Base-by-base conservation (phyloP, 2,329 filamentous ascomycete genomes). In the Clathrospora elynae region DNA sequence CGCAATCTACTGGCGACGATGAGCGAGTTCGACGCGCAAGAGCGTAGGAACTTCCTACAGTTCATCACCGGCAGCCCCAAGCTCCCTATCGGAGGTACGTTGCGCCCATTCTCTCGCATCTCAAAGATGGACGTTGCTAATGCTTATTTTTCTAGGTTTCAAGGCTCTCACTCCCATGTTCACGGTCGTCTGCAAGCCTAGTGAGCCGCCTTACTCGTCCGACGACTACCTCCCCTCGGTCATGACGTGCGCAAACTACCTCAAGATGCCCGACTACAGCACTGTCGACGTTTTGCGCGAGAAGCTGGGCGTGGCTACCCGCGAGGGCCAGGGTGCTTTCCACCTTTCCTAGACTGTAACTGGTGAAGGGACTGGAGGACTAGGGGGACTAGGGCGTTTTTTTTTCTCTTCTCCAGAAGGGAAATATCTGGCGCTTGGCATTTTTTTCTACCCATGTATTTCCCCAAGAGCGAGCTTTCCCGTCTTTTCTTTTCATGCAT, bases 241-340 rank as follows among this genome's bases (percentile, higher is more conserved):
- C 69, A 99, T 99, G 95, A 99, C 95, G 8, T 99, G 95, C 70
- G 93, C 96, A 72, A 99, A 99, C 72, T 99, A 99, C 69, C 83
- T 99, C 62, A 99, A 99, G 74, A 80, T 99, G 64, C 93, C 93
- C 13, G 90, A 99, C 71, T 99, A 99, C 73, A 92, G 85, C 55
- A 84, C 76, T 57, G 75, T 95, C 50, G 82, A 88, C 2, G 79
- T 86, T 36, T 83, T 99, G 72, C 85, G 81, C 63, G 81, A 86
- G 67, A 88, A 89, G 69, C 78, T 99, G 39, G 84, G 82, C 53
- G 86, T 86, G 53, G 95, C 93, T 17, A 95, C 96, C 67, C 88
- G 84, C 70, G 95, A 99, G 75, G 93, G 93, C 16, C 93, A 99
- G 70, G 93, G 93, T 19, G 93, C 95, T 48, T 99, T 99, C 81